Evolutionary conservation across 257 asterid species (phyloP).

Genomic region (Rehmannia glutinosa): DNA sequence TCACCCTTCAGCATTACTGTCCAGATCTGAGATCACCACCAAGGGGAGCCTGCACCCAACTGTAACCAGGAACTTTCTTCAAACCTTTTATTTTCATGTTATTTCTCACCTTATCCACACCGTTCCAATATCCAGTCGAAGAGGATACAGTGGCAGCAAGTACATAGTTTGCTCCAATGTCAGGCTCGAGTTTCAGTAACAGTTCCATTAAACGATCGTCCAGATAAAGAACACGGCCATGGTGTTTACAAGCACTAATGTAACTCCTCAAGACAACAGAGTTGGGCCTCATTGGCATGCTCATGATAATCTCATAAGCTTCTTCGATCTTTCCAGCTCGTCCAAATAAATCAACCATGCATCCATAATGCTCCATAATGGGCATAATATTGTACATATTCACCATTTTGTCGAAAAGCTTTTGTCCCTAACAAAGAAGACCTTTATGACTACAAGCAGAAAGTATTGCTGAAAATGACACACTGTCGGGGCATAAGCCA

Average conservation of each 20-base stretch:
- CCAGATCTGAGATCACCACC: constrained; percentile 10
- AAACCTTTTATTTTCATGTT: constrained; percentile 49
- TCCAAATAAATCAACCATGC: constrained; percentile 74
- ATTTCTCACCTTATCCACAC: constrained; percentile 29
- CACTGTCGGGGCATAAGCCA: constrained; percentile 50
- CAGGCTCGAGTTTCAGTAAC: constrained; percentile 54
- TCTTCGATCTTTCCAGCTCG: constrained; percentile 61
- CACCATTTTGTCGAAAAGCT: constrained; percentile 53
- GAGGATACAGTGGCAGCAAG: constrained; percentile 45
- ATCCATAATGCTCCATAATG: constrained; percentile 74
- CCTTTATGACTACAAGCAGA: constrained; percentile 76
- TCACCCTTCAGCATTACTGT: neutral
- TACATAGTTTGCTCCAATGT: constrained; percentile 62
- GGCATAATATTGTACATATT: constrained; percentile 44
- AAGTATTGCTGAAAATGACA: constrained; percentile 56
- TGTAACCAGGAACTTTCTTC: constrained; percentile 53
- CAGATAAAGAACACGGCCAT: constrained; percentile 27
- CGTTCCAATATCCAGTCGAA: constrained; percentile 20
- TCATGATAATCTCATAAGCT: constrained; percentile 52
- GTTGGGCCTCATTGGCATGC: constrained; percentile 63
- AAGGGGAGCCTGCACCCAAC: constrained; percentile 45
- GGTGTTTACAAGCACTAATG: constrained; percentile 57
- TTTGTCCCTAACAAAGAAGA: constrained; percentile 41
- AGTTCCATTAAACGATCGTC: constrained; percentile 37
- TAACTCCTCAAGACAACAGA: constrained; percentile 62